Base-by-base conservation (phyloP, 306 rosid species). In the Sicyos baderoa region DNA sequence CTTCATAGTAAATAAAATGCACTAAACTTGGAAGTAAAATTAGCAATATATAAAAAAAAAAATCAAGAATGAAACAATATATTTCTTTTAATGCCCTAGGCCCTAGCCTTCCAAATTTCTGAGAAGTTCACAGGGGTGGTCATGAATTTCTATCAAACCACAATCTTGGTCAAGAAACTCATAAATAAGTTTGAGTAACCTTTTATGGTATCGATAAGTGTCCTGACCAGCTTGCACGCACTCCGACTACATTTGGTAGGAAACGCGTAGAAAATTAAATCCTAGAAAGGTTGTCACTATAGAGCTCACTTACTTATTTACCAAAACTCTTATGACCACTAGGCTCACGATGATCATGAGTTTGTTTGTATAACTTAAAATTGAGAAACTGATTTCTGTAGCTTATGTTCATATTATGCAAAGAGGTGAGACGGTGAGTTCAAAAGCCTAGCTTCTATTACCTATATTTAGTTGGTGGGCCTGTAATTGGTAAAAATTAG, bases 121-220 rank as follows among this genome's bases (percentile, higher is more conserved):
- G 16, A 37, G 1, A 61, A 32, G 9, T 3, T 61, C 14, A 17
- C 0, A 3, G 15, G 47, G 49, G 7, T 2, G 67, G 0, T 32
- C 67, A 60, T 60, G 67, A 54, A 54, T 19, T 54, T 17, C 29
- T 54, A 54, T 54, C 29, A 5, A 52, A 54, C 48, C 67, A 60
- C 48, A 60, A 16, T 7, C 66, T 59, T 14, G 47, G 59, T 54
- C 59, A 54, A 54, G 60, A 54, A 52, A 52, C 55, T 52, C 55
- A 52, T 52, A 37, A 8, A 64, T 64, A 3, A 35, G 40, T 35
- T 35, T 3, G 40, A 3, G 40, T 35, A 35, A 35, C 40, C 4
- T 35, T 35, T 35, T 35, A 3, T 35, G 6, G 4, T 35, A 35
- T 35, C 40, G 4, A 35, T 35, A 3, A 35, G 40, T 35, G 4